Evolutionary conservation across 2,329 filamentous ascomycete species (phyloP), one percentile per base, ranked within the genome.

Genomic region (Exophiala spinifera): DNA sequence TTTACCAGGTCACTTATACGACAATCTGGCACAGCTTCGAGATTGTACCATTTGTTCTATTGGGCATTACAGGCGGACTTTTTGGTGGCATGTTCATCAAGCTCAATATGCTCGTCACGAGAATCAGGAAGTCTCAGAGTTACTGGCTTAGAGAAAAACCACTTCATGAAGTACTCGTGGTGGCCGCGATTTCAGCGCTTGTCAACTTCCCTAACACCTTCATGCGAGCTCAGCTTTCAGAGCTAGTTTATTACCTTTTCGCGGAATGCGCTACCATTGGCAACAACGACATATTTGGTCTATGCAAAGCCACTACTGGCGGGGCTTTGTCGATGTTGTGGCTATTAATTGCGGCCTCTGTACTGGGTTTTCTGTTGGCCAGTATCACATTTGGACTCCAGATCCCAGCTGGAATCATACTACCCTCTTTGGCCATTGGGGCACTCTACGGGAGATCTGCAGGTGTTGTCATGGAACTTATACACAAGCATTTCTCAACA

Each of bases 181-280:
- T 96, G 20, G 85, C 92, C 3, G 75, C 91, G 39, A 67, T 96
- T 19, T 96, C 91, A 1, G 90, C 92, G 1, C 69, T 97, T 42
- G 82, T 97, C 71, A 96, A 96, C 75, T 99, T 91, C 65, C 94
- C 94, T 10, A 95, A 96, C 72, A 86, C 91, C 52, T 97, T 96
- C 72, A 95, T 97, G 87, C 87, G 94, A 63, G 88, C 91, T 3
- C 92, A 97, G 69, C 84, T 88, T 19, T 91, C 91, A 0, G 90
- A 96, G 69, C 83, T 99, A 2, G 91, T 97, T 14, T 91, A 91
- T 58, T 88, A 87, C 53, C 83, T 99, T 23, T 97, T 99, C 69
- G 84, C 90, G 7, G 92, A 99, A 72, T 99, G 94, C 70, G 85
- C 85, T 3, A 83, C 87, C 60, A 81, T 91, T 17, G 62, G 62